A percentile compares a stretch with the other conserved stretches of the same genome.
Conservation (phyloP, 225 moss, liverwort and hornwort species). For the Sphagnum tenellum region DNA sequence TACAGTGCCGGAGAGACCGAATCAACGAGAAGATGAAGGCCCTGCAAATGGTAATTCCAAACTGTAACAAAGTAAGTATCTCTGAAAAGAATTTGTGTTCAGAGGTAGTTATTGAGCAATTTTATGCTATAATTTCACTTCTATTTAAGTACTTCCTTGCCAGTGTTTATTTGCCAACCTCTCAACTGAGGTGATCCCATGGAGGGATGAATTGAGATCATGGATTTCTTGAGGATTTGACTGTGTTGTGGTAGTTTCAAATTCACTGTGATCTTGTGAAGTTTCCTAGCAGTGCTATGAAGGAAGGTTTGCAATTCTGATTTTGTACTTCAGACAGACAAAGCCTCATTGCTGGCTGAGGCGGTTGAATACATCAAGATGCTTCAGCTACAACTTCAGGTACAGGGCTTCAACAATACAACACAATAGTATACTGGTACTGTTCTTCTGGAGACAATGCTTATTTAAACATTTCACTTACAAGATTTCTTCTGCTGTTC, state of each 20-base stretch:
- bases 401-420: not conserved
- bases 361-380: slow-evolving; percentile 92
- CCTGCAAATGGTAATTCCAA: slow-evolving; percentile 86
- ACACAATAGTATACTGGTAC: not conserved
- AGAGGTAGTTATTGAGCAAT: no score
- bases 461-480: not conserved
- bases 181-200: no score
- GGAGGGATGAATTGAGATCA: no score
- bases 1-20: slow-evolving; percentile 83
- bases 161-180: no score
- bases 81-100: no score
- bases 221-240: no score
- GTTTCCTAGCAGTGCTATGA: no score
- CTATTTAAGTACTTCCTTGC: no score
- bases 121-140: no score
- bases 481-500: not conserved
- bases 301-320: no score
- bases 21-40: slow-evolving; percentile 98
- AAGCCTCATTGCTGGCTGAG: slow-evolving; percentile 98
- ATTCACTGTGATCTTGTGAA: no score
- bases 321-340: slow-evolving; percentile 61
- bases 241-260: no score
- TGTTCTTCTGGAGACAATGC: not conserved
- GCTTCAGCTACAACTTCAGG: slow-evolving; percentile 93
- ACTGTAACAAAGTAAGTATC: slow-evolving; percentile 78